Base-by-base conservation (phyloP, 257 asterid species). In the Parsonsia alboflavescens region DNA sequence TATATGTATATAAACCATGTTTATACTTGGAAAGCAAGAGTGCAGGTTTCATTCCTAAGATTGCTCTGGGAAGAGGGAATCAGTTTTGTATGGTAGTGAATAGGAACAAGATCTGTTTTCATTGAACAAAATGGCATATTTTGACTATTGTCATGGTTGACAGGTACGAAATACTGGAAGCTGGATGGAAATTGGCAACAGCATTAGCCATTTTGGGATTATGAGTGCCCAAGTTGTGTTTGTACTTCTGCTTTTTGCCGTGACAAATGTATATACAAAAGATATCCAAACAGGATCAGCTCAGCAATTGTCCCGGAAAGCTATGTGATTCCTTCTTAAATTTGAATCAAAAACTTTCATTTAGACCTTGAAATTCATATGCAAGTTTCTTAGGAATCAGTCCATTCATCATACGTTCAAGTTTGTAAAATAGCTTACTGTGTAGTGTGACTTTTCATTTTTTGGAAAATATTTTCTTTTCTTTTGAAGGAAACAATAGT, bases 121-220 rank as follows among this genome's bases (percentile, higher is more conserved):
- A 12, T 70, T 24, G 33, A 46, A 70, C 41, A 33, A 53, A 68
- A 68, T 71, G 67, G 48, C 3, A 33, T 33, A 33, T 33, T 33
- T 57, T 59, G 66, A 59, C 49, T 28, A 5, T 33, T 52, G 44
- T 19, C 33, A 53, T 70, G 73, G 65, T 49, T 78, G n/a, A 76
- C 84, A 93, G 97, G 99, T 90, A 52, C 86, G 75, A 63, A 95
- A 95, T 68, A 92, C 93, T 2, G 99, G 99, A 73, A 92, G 99
- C 85, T 95, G 98, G 99, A 95, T 95, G 98, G 99, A 95, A 82
- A 95, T 95, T 22, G 99, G 99, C 1, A 95, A 95, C 91, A 92
- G 89, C 88, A 95, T 95, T 5, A 95, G 99, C 87, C 98, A 95
- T 87, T 95, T 92, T 26, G 98, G 99, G 11, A 95, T 90, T 66